Conservation (phyloP, 2,329 filamentous ascomycete genomes). For the Colletotrichum chrysophilum region DNA sequence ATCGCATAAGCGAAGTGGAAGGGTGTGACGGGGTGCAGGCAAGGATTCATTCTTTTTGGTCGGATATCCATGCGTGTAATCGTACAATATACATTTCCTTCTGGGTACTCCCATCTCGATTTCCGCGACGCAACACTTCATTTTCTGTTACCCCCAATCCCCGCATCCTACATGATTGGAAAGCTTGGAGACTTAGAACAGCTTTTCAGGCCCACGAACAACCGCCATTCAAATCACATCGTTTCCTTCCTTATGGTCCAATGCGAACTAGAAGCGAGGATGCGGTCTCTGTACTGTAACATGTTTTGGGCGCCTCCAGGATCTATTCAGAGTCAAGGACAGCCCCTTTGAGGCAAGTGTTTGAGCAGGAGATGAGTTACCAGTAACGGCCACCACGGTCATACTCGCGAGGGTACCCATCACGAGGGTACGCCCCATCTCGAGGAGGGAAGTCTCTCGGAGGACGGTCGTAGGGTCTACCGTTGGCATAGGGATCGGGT, state of each 20-base stretch:
- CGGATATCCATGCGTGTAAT: conserved; percentile 11
- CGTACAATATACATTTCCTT: conserved; percentile 11
- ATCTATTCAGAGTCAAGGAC: conserved; percentile 24
- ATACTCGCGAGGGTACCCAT: conserved; percentile 53
- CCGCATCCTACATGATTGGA: background rate
- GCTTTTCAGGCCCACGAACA: background rate
- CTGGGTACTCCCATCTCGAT: background rate
- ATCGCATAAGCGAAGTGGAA: background rate
- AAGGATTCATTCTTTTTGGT: background rate
- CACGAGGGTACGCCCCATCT: conserved; percentile 53
- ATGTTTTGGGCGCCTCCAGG: background rate
- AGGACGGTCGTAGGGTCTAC: conserved; percentile 59
- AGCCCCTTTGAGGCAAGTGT: conserved; percentile 15
- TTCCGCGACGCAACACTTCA: background rate
- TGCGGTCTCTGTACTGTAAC: background rate
- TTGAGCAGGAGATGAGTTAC: conserved; percentile 38
- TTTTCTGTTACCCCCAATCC: background rate
- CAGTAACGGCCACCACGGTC: conserved; percentile 56
- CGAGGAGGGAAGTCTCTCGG: conserved; percentile 56
- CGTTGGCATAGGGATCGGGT: conserved; percentile 66
- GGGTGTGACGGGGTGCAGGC: background rate
- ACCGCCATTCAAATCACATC: background rate
- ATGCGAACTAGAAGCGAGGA: background rate
- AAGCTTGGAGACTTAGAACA: background rate
- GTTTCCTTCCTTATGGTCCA: background rate